Base-by-base conservation (phyloP, 345 rosid species). In the Aquilaria sinensis region DNA sequence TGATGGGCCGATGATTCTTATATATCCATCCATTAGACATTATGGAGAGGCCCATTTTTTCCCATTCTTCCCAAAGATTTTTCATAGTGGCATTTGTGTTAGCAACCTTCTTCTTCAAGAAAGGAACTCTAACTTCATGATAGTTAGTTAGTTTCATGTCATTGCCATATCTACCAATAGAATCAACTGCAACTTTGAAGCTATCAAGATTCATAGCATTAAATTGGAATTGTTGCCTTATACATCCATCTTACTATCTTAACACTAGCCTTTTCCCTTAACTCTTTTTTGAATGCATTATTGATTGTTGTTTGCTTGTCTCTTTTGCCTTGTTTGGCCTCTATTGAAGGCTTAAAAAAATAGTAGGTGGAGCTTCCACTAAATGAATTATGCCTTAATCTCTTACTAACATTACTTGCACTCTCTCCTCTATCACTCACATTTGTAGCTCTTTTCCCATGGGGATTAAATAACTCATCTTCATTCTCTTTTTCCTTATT, bases 1-100 rank as follows among this genome's bases (percentile, higher is more conserved):
- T 52, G 3, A 52, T 16, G 30, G 43, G 8, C 43, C 43, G 5
- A 37, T 37, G 43, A 37, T 37, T 37, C 43, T 9, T 56, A 57
- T 23, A 57, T 32, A 37, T 32, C 30, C 63, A 57, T 34, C 63
- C 63, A 29, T 58, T 45, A 12, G 9, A 67, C 58, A 58, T 67
- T 4, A 51, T 8, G 6, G 48, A 58, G 12, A 57, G 57, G 0
- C 66, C 51, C 41, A 47, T 43, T 5, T 14, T 6, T 31, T 15
- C 37, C 29, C 62, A 57, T 2, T 65, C 5, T 29, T 11, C 45
- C 31, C 23, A 13, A 33, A 55, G 47, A 9, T 23, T 23, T 2
- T 45, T 33, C 11, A 60, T 7, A 51, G 14, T 6, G 8, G 43
- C n/a, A 14, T 43, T 9, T n/a, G 48, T 34, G 1, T 6, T 6